These are phyloP conservation scores for Dictyostelium brefeldianum DNA, from an alignment of 78 protist species.

Conservation along the genomic window DNA sequence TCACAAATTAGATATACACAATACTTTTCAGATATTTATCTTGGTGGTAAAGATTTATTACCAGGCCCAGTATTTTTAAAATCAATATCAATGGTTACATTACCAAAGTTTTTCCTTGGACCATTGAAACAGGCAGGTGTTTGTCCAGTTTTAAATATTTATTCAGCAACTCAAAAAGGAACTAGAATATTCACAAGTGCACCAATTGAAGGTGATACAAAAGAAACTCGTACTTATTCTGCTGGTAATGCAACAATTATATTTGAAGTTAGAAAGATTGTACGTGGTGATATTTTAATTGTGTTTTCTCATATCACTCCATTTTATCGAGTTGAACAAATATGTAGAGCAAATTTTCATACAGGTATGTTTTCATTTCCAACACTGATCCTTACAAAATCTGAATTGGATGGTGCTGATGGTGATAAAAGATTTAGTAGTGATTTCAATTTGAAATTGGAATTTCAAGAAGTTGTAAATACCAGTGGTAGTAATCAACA, in stretches of 20 bases:
- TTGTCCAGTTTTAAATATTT: conserved; percentile 78
- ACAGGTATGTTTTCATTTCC: conserved; percentile 72
- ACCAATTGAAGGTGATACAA: conserved; percentile 75
- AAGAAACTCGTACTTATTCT: conserved; percentile 58
- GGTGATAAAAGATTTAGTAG: conserved; percentile 65
- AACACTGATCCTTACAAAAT: conserved; percentile 29
- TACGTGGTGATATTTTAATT: conserved; percentile 61
- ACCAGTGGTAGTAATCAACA: background rate
- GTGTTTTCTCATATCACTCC: conserved; percentile 77
- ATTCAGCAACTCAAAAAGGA: conserved; percentile 74
- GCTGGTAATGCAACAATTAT: conserved; percentile 53
- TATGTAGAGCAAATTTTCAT: conserved; percentile 65
- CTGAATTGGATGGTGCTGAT: conserved; percentile 69
- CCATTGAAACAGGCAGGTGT: conserved; percentile 61
- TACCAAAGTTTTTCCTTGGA: conserved; percentile 70
- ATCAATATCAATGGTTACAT: conserved; percentile 66
- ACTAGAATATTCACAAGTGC: conserved; percentile 63
- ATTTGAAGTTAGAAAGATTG: conserved; percentile 70
- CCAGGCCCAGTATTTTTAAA: conserved; percentile 48
- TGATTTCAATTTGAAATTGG: conserved; percentile 61
- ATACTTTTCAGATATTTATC: conserved; percentile 70
- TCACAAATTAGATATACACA: conserved; percentile 74
- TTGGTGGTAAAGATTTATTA: conserved; percentile 23
- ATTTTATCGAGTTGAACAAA: conserved; percentile 72
- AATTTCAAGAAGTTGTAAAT: conserved; percentile 41